Conservation (phyloP, 2,329 filamentous ascomycete genomes). For the Trichoderma sp. region DNA sequence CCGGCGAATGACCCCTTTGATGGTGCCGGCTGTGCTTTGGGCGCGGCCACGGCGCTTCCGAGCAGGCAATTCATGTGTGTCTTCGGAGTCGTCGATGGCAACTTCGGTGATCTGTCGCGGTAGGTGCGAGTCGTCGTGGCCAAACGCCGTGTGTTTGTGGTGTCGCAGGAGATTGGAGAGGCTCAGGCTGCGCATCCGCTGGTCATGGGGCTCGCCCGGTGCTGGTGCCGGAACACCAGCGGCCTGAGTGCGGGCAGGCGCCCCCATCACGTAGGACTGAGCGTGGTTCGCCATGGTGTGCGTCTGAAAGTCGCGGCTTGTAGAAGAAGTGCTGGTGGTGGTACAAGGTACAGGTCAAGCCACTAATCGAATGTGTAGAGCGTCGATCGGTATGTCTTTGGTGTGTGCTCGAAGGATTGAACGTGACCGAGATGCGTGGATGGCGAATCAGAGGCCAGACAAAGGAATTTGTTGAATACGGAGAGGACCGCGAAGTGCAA, state of each 20-base stretch:
- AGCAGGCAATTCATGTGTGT: slow-evolving; percentile 30
- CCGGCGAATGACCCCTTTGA: slow-evolving; percentile 56
- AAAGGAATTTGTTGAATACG: not conserved
- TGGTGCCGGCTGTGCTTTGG: slow-evolving; percentile 35
- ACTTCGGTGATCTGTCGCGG: slow-evolving; percentile 37
- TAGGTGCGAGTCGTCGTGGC: slow-evolving; percentile 37
- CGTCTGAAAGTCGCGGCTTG: slow-evolving; percentile 48
- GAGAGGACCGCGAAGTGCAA: not conserved
- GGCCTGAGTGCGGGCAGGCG: slow-evolving; percentile 12
- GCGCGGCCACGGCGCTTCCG: slow-evolving; percentile 33
- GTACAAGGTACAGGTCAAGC: not conserved
- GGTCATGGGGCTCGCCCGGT: slow-evolving; percentile 36
- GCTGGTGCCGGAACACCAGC: slow-evolving; percentile 11
- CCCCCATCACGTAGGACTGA: slow-evolving; percentile 17
- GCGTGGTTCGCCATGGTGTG: slow-evolving; percentile 35
- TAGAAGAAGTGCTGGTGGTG: slow-evolving; percentile 41
- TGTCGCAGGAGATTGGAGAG: slow-evolving; percentile 53
- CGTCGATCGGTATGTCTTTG: not conserved
- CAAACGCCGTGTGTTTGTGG: slow-evolving; percentile 47
- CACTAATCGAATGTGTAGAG: slow-evolving; percentile 3
- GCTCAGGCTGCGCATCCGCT: slow-evolving; percentile 52
- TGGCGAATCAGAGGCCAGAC: not conserved
- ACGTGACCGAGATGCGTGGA: not conserved
- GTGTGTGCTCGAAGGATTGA: not conserved
- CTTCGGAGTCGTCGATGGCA: slow-evolving; percentile 38